phyloP scores from a whole-genome alignment of 2,329 filamentous ascomycete species.

The Endothia cerciana region DNA sequence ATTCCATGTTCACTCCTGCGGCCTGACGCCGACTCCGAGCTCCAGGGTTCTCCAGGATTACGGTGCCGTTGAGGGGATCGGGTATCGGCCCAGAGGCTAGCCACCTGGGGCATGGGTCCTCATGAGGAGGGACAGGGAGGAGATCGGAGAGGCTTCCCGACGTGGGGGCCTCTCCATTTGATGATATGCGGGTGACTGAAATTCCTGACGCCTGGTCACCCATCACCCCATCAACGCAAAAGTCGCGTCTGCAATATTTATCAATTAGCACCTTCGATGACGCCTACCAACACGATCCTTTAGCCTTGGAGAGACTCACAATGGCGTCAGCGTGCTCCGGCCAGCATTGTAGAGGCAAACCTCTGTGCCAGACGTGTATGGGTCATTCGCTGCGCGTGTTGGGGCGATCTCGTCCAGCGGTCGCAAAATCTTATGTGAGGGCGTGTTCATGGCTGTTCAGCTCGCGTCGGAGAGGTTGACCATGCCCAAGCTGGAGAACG shows the following conservation, averaged over 20 bases:
- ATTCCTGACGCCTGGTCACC: too few relatives aligned
- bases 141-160: constrained; percentile 6
- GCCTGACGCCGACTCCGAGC: constrained; percentile 1
- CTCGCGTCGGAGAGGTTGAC: neutral
- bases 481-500: neutral
- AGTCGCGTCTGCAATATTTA: too few relatives aligned
- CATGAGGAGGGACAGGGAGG: neutral
- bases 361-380: neutral
- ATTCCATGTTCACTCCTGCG: neutral
- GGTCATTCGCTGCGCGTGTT: neutral
- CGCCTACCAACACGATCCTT: too few relatives aligned
- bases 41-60: neutral
- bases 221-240: too few relatives aligned
- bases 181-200: too few relatives aligned
- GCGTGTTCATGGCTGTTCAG: neutral
- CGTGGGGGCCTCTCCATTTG: too few relatives aligned
- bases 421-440: neutral
- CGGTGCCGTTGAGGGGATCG: neutral
- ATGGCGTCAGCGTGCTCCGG: too few relatives aligned
- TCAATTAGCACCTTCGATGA: too few relatives aligned
- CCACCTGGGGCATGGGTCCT: neutral
- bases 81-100: neutral
- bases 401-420: too few relatives aligned
- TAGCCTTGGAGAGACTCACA: too few relatives aligned
- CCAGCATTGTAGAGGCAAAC: too few relatives aligned